Base-by-base conservation (phyloP, 805 yeast genomes). In the Nakazawaea pomicola region DNA sequence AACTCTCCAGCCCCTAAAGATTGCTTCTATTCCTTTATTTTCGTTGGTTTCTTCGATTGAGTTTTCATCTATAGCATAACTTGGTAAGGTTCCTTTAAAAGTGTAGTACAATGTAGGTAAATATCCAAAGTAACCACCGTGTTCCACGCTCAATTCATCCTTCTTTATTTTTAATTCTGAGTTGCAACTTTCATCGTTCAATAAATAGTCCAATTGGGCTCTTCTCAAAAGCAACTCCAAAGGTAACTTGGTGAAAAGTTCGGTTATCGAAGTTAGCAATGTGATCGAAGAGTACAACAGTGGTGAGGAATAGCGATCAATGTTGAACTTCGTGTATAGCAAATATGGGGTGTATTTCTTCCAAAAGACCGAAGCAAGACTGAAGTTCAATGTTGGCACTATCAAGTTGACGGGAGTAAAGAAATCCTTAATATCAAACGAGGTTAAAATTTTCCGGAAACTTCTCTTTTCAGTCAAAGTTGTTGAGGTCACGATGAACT, bases 1-100 rank as follows among this genome's bases (percentile, higher is more conserved):
- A 31, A 88, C 80, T 57, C 87, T 76, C 98, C 98, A 91, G 28
- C 98, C 99, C 50, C 91, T 74, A 70, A 86, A 90, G 19, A 82
- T 58, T 1, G 69, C 74, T 31, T 72, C 72, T 49, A 70, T 48
- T 1, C 80, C 73, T 36, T 68, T 60, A 27, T 70, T 65, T 7
- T 68, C 58, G 29, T 74, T 62, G 23, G 57, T 68, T 29, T 61
- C 61, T 30, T 58, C 52, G 24, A 57, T 46, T 8, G 48, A 43
- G 21, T 50, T 46, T 8, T 56, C 49, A n/a, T 49, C 46, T 6
- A 46, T 43, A 28, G 56, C 55, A 18, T 50, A 46, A 19, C 57
- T 50, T 4, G 53, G 64, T 41, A 33, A 64, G 31, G 53, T 52
- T 32, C 74, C 71, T 14, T 60, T 57, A 32, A 70, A 44, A 5